Evolutionary conservation across 2,329 filamentous ascomycete genomes (phyloP), one percentile per base, ranked within the genome.

Genomic region (Sordariomycetes sp.): DNA sequence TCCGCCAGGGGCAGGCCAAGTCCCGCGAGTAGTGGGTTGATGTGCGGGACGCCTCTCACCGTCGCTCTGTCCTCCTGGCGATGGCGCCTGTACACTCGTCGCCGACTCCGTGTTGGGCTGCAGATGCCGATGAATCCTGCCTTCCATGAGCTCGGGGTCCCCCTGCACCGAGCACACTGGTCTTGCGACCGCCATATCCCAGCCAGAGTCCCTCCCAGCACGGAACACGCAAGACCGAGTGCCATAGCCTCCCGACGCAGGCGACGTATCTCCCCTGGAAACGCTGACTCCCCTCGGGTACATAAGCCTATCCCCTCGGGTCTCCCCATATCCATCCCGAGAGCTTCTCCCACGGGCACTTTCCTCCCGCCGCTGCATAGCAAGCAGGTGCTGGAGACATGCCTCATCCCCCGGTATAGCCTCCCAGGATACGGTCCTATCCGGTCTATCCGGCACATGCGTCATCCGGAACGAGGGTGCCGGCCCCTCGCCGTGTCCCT

Each of bases 351-450:
- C 20, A 20, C n/a, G 45, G n/a, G 20, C n/a, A 22, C 20, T 24
- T 2, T 8, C 45, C 28, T 35, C 28, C 24, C 13, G 52, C 52
- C 17, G 17, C 28, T 35, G 52, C 24, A 53, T 13, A 5, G 17
- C 15, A 1, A 53, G 52, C 15, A 53, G 52, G 15, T 53, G 32
- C 28, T 32, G n/a, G 24, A 53, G 25, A 12, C 62, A 64, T 53
- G 65, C 62, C 15, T 61, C 61, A 32, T 66, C 63, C n/a, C 36
- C 61, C 20, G 64, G 62, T 25, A 65, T 64, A 8, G 64, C 62
- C 25, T 58, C 55, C 25, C 59, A 60, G 32, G 62, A 60, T 54
- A 58, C 58, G 52, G 59, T 60, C n/a, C n/a, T 50, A 15, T 54
- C 55, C 13, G 63, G 64, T 3, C 63, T 60, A 52, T 65, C 64